Percentiles rank a stretch among this genome's conserved stretches.
Conservation (phyloP, 2,329 filamentous ascomycete species). For the Neofusicoccum kwambonambiense region DNA sequence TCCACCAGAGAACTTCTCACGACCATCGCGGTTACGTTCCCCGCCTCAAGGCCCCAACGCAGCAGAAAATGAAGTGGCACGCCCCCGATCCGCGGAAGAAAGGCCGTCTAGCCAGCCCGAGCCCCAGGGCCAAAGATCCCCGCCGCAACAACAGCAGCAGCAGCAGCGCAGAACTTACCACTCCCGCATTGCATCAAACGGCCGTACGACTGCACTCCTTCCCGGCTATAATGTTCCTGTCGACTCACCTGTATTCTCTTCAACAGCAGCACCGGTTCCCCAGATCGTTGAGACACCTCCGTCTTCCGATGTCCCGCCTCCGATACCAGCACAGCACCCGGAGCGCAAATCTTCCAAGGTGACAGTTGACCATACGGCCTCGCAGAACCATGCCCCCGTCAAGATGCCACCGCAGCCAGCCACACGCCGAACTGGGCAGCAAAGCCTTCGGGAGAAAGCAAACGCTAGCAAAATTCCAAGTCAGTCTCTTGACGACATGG, state of each 20-base stretch:
- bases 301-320: conserved; percentile 26
- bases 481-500: conserved; percentile 63
- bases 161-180: conserved; percentile 52
- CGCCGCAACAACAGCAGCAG: conserved; percentile 30
- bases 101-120: conserved; percentile 22
- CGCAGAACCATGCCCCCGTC: conserved; percentile 17
- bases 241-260: conserved; percentile 14
- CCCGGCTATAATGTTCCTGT: conserved; percentile 42
- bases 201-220: conserved; percentile 53
- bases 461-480: conserved; percentile 40
- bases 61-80: background rate
- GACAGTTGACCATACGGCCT: conserved; percentile 22
- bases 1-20: conserved; percentile 57
- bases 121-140: conserved; percentile 23
- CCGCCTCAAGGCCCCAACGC: conserved; percentile 21
- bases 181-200: conserved; percentile 57
- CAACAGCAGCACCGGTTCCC: conserved; percentile 44
- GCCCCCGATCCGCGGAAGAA: conserved; percentile 15
- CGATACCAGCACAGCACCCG: conserved; percentile 37
- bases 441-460: conserved; percentile 27
- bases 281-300: conserved; percentile 63
- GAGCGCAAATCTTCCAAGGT: conserved; percentile 52
- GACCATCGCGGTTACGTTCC: conserved; percentile 45
- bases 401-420: conserved; percentile 9
- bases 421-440: conserved; percentile 7